Evolutionary conservation across 2,329 filamentous ascomycete species (phyloP).

Genomic region (Calonectria honghensis): DNA sequence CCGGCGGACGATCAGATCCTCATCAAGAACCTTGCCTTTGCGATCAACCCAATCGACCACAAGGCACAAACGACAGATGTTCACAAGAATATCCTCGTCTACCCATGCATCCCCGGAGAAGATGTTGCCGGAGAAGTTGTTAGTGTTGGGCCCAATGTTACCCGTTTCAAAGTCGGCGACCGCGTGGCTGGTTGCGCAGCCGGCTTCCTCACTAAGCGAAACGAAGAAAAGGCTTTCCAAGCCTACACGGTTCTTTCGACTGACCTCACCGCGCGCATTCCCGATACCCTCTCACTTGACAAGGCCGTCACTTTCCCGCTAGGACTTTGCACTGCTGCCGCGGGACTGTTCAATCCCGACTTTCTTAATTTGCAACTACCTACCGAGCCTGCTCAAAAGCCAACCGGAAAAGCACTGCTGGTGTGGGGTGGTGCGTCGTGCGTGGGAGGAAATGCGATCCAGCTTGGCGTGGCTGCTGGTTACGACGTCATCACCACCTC

Average conservation of each 20-base stretch:
- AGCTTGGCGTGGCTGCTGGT: conserved; percentile 23
- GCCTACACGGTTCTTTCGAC: conserved; percentile 2
- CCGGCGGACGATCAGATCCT: conserved; percentile 11
- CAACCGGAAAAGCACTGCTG: conserved; percentile 7
- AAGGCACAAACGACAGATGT: conserved; percentile 6
- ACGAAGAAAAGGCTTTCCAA: conserved; percentile 17
- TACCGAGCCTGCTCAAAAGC: background rate
- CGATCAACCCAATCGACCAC: conserved; percentile 8
- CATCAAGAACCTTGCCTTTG: conserved; percentile 14
- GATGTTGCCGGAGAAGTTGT: conserved; percentile 29
- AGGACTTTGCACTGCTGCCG: conserved; percentile 28
- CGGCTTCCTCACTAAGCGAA: conserved; percentile 6
- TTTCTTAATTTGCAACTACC: conserved; percentile 29
- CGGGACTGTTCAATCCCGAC: conserved; percentile 25
- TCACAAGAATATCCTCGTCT: background rate
- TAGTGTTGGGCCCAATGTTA: background rate
- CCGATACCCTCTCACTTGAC: conserved; percentile 5
- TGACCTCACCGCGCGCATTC: background rate
- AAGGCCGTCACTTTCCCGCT: conserved; percentile 31
- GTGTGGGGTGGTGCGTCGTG: conserved; percentile 25
- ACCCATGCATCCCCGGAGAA: conserved; percentile 14
- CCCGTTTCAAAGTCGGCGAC: conserved; percentile 16
- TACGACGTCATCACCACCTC: conserved; percentile 25
- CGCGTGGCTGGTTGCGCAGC: conserved; percentile 6
- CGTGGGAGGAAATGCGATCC: conserved; percentile 26